A percentile compares a stretch with the other conserved stretches of the same genome.
These are phyloP conservation scores for Selaginella moellendorffii DNA, from an alignment of 75 land plant species.

Conservation along the genomic window DNA sequence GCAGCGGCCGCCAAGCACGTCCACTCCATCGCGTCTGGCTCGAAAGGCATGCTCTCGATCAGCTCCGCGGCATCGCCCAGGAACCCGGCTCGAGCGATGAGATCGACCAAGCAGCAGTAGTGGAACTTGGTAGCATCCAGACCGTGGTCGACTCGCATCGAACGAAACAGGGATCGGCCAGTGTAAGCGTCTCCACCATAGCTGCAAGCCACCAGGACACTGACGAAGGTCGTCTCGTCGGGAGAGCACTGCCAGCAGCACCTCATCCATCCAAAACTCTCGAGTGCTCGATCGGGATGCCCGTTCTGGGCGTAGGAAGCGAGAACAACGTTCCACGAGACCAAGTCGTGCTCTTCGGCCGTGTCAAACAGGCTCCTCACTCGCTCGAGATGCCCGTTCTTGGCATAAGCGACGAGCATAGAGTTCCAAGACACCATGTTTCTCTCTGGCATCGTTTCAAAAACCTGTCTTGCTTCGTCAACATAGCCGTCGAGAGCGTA, in stretches of 20 bases:
- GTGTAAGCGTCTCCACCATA: slow-evolving; percentile 23
- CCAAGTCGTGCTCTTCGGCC: background rate
- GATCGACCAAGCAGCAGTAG: slow-evolving; percentile 20
- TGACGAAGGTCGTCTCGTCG: slow-evolving; percentile 17
- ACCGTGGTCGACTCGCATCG: slow-evolving; percentile 9
- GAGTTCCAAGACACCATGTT: too few relatives aligned
- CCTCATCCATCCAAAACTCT: slow-evolving; percentile 13
- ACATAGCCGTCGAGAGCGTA: too few relatives aligned
- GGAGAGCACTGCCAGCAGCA: slow-evolving; percentile 16
- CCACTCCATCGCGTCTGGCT: slow-evolving; percentile 16
- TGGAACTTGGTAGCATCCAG: slow-evolving; percentile 14
- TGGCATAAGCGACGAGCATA: too few relatives aligned
- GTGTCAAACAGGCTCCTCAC: slow-evolving; percentile 13
- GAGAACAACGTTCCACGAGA: slow-evolving; percentile 20
- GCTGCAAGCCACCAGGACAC: slow-evolving; percentile 24
- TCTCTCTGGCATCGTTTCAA: too few relatives aligned
- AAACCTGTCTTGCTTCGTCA: too few relatives aligned
- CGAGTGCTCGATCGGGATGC: slow-evolving; percentile 8
- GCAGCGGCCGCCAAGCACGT: slow-evolving; percentile 18
- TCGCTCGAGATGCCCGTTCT: slow-evolving; percentile 18
- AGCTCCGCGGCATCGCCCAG: slow-evolving; percentile 14
- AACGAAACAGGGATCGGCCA: slow-evolving; percentile 12
- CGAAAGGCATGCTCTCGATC: slow-evolving; percentile 15
- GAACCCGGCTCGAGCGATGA: slow-evolving; percentile 18
- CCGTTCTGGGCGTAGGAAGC: slow-evolving; percentile 19